A percentile compares a stretch with the other conserved stretches of the same genome.
Evolutionary conservation across 441 rosid species (phyloP).

Genomic region (Daphne laureola): DNA sequence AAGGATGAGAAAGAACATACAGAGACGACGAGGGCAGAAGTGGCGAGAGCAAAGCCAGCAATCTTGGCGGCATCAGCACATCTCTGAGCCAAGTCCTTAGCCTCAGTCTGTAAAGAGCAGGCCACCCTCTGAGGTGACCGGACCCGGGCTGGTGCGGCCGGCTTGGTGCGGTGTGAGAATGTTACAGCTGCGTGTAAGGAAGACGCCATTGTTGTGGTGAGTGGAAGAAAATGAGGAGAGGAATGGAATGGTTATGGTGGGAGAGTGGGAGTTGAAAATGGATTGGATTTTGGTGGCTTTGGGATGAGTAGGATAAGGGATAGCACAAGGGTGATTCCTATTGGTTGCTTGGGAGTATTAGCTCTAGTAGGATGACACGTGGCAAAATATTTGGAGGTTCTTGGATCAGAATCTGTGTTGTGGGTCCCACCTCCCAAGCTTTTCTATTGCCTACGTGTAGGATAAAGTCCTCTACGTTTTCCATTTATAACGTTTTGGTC

Average conservation of each 20-base stretch:
- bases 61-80: slow-evolving; percentile 61
- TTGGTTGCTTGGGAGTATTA: slow-evolving; percentile 33
- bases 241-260: slow-evolving; percentile 9
- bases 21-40: slow-evolving; percentile 87
- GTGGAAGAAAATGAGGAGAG: not conserved
- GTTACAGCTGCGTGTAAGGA: slow-evolving; percentile 81
- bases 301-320: slow-evolving; percentile 36
- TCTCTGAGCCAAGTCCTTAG: slow-evolving; percentile 59
- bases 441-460: too few species aligned
- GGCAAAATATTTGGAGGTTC: slow-evolving; percentile 9
- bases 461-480: too few species aligned
- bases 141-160: slow-evolving; percentile 35
- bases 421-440: too few species aligned
- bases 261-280: slow-evolving; percentile 2
- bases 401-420: too few species aligned
- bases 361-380: slow-evolving; percentile 25
- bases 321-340: slow-evolving; percentile 44
- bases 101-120: slow-evolving; percentile 61
- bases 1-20: slow-evolving; percentile 20
- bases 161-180: slow-evolving; percentile 64
- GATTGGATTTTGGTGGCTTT: slow-evolving; percentile 20
- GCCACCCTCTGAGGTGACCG: slow-evolving; percentile 41
- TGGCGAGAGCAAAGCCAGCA: slow-evolving; percentile 80
- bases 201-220: slow-evolving; percentile 51
- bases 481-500: too few species aligned